These are phyloP conservation scores for Macrolepiota dolichaula DNA, from an alignment of 768 basidiomycete species.

Conservation along the genomic window DNA sequence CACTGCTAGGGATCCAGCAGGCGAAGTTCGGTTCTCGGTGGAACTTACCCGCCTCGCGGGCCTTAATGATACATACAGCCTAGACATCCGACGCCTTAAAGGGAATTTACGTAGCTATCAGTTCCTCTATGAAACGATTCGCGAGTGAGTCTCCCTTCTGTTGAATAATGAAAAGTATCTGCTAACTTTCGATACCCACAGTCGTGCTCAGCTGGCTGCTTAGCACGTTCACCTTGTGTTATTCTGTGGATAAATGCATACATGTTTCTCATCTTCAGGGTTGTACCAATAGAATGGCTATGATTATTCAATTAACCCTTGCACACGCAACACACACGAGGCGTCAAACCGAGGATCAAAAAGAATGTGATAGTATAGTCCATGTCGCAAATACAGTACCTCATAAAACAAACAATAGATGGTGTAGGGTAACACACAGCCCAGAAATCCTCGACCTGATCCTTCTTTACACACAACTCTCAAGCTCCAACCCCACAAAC, in stretches of 20 bases:
- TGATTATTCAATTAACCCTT: no score
- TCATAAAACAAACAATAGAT: neutral
- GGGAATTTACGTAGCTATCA: constrained; percentile 86
- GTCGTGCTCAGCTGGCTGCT: neutral
- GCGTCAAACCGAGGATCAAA: neutral
- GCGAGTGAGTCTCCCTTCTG: constrained; percentile 22
- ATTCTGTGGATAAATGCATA: no score
- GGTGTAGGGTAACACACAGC: neutral
- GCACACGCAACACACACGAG: neutral
- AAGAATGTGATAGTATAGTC: neutral
- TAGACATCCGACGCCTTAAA: constrained; percentile 86
- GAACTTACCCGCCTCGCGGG: constrained; percentile 86
- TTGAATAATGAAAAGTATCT: neutral
- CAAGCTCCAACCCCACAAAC: neutral
- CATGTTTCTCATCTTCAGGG: neutral
- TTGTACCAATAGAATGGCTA: neutral
- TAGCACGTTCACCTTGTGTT: neutral
- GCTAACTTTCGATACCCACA: neutral
- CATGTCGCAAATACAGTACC: neutral
- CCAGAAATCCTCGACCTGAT: neutral
- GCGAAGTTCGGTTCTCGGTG: constrained; percentile 91
- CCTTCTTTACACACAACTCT: neutral
- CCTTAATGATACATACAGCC: constrained; percentile 77
- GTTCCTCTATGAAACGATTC: constrained; percentile 67
- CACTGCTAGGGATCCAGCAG: constrained; percentile 66